Percentiles rank a stretch among this genome's conserved stretches.
Conservation (phyloP, 1,139 yeast species). For the Suhomyces choctaworum region DNA sequence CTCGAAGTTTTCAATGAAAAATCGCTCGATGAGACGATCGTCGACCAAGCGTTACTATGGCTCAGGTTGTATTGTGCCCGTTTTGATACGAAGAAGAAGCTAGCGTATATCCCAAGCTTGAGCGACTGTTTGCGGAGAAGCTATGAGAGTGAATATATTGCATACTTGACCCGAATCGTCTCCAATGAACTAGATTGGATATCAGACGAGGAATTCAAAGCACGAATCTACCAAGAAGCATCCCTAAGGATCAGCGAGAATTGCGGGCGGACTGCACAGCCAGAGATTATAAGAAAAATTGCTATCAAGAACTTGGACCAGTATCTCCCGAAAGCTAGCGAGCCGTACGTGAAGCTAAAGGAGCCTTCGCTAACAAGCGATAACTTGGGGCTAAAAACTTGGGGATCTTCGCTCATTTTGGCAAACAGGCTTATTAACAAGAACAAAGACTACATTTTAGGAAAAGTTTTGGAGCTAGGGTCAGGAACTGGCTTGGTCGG, state of each 20-base stretch:
- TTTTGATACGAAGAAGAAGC: slow-evolving; percentile 24
- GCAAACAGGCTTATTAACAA: slow-evolving; percentile 51
- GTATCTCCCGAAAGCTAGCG: slow-evolving; percentile 12
- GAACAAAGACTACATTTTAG: slow-evolving; percentile 24
- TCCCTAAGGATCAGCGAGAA: slow-evolving; percentile 72
- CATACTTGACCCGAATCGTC: slow-evolving; percentile 68
- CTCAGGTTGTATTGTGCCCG: slow-evolving; percentile 35
- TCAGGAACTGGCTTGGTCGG: slow-evolving; percentile 95
- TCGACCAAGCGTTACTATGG: slow-evolving; percentile 42
- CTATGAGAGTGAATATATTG: slow-evolving; percentile 33
- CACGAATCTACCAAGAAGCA: slow-evolving; percentile 52
- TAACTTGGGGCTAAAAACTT: slow-evolving; percentile 86
- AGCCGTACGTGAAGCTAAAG: slow-evolving; percentile 43
- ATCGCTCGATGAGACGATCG: slow-evolving; percentile 22
- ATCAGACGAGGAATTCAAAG: slow-evolving; percentile 32
- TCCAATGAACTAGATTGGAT: slow-evolving; percentile 59
- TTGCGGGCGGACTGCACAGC: slow-evolving; percentile 86
- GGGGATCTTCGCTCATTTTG: slow-evolving; percentile 87
- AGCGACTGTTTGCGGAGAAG: slow-evolving; percentile 25
- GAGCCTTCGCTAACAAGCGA: slow-evolving; percentile 91
- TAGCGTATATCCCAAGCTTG: slow-evolving; percentile 30
- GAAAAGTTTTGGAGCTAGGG: slow-evolving; percentile 75
- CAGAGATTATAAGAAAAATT: slow-evolving; percentile 59
- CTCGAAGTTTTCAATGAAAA: slow-evolving; percentile 27
- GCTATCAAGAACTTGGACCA: slow-evolving; percentile 33